Conservation (phyloP, 345 rosid genomes). For the Trapa bicornis region DNA sequence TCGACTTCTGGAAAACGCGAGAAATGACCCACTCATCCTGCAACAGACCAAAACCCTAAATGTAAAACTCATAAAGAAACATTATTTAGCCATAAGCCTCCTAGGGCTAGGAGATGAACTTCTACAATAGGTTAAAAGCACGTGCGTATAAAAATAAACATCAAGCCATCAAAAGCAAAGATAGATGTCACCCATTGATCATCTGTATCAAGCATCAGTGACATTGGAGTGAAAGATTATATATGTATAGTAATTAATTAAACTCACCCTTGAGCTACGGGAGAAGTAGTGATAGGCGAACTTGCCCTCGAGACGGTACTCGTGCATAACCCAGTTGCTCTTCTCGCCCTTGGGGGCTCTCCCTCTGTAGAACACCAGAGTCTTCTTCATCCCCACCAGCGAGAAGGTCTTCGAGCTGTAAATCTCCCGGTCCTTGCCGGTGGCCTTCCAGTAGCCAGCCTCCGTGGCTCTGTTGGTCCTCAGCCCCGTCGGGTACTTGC, state of each 20-base stretch:
- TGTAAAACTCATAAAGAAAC: no score
- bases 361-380: conserved; percentile 78
- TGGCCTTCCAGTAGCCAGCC: conserved; percentile 98
- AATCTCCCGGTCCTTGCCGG: conserved; percentile 88
- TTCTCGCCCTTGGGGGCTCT: conserved; percentile 93
- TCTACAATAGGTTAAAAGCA: no score
- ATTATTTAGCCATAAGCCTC: no score
- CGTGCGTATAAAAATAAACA: no score
- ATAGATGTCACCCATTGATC: no score
- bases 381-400: conserved; percentile 90
- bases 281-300: conserved; percentile 80
- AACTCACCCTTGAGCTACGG: conserved; percentile 52
- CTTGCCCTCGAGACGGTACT: conserved; percentile 91
- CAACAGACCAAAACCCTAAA: neutral
- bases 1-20: conserved; percentile 63
- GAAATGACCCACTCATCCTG: conserved; percentile 98
- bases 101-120: no score
- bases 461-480: conserved; percentile 89
- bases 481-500: conserved; percentile 88
- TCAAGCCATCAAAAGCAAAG: no score
- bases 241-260: no score
- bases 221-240: no score
- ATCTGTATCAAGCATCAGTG: no score
- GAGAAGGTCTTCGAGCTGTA: conserved; percentile 73
- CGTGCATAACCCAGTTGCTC: conserved; percentile 96